Conservation (phyloP, 352 stramenopile species). For the Thalassiosira exigua region DNA sequence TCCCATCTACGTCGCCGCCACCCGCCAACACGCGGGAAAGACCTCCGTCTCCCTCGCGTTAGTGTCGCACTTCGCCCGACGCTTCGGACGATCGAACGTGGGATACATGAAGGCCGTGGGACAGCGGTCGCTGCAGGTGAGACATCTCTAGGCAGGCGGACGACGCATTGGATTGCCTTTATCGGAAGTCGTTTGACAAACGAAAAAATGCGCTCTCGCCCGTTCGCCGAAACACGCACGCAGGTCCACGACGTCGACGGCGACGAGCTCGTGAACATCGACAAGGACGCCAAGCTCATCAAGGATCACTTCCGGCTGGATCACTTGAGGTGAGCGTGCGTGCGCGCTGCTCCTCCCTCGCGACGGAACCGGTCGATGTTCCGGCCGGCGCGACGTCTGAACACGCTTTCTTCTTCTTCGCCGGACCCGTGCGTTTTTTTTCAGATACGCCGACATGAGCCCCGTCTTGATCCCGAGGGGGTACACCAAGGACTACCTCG, state of each 20-base stretch:
- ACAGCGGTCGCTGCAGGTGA: slow-evolving; percentile 59
- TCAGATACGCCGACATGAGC: slow-evolving; percentile 96
- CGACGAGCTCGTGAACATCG: slow-evolving; percentile 87
- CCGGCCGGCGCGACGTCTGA: too few species aligned
- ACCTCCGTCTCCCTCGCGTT: slow-evolving; percentile 95
- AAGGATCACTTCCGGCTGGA: slow-evolving; percentile 96
- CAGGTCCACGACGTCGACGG: slow-evolving; percentile 46
- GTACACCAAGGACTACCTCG: slow-evolving; percentile 96
- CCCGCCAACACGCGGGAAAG: slow-evolving; percentile 97
- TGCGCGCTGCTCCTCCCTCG: slow-evolving; percentile 97
- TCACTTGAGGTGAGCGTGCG: slow-evolving; percentile 95
- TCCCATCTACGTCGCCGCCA: slow-evolving; percentile 86
- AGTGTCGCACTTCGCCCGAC: slow-evolving; percentile 92
- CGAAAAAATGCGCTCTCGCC: neutral
- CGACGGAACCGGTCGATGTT: too few species aligned
- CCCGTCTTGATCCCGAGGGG: slow-evolving; percentile 96
- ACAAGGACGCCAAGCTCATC: slow-evolving; percentile 95
- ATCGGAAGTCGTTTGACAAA: too few species aligned
- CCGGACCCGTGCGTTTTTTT: too few species aligned
- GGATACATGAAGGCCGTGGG: slow-evolving; percentile 92
- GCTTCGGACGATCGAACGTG: slow-evolving; percentile 87
- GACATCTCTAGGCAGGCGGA: too few species aligned
- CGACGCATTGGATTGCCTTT: too few species aligned
- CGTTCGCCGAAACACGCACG: neutral
- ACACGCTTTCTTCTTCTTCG: too few species aligned